phyloP scores from a whole-genome alignment of 2,329 filamentous ascomycete genomes.

The Microdochium paspali region DNA sequence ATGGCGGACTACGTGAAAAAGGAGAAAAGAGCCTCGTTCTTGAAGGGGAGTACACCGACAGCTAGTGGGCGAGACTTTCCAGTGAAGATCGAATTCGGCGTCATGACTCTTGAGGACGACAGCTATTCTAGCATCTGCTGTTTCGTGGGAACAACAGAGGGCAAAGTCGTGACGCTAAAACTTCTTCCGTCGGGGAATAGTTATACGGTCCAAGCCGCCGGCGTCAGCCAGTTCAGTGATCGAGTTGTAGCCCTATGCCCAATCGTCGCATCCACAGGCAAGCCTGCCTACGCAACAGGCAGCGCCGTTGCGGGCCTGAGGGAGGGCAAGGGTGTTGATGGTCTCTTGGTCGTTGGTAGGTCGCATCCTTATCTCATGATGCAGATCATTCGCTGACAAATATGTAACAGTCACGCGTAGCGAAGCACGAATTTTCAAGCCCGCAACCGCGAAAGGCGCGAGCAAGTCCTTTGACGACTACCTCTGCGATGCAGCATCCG shows the following conservation, averaged over 20 bases:
- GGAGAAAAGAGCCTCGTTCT: slow-evolving; percentile 69
- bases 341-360: slow-evolving; percentile 67
- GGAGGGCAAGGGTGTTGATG: slow-evolving; percentile 66
- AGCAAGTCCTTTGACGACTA: slow-evolving; percentile 80
- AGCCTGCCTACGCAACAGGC: slow-evolving; percentile 66
- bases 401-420: slow-evolving; percentile 47
- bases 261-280: slow-evolving; percentile 70
- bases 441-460: slow-evolving; percentile 78
- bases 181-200: slow-evolving; percentile 66
- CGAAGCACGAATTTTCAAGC: slow-evolving; percentile 81
- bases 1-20: slow-evolving; percentile 65
- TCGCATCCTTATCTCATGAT: slow-evolving; percentile 2
- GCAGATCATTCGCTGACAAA: slow-evolving; percentile 6
- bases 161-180: slow-evolving; percentile 84
- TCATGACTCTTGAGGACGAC: slow-evolving; percentile 89
- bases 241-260: slow-evolving; percentile 68
- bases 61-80: slow-evolving; percentile 59
- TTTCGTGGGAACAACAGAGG: slow-evolving; percentile 80
- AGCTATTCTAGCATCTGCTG: slow-evolving; percentile 90
- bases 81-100: slow-evolving; percentile 78
- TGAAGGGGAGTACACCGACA: slow-evolving; percentile 42
- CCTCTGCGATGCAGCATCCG: slow-evolving; percentile 70
- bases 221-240: slow-evolving; percentile 57
- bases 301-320: slow-evolving; percentile 66
- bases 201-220: slow-evolving; percentile 66